Evolutionary conservation across 2,329 filamentous ascomycete species (phyloP).

Genomic region (Fusarium sp.): DNA sequence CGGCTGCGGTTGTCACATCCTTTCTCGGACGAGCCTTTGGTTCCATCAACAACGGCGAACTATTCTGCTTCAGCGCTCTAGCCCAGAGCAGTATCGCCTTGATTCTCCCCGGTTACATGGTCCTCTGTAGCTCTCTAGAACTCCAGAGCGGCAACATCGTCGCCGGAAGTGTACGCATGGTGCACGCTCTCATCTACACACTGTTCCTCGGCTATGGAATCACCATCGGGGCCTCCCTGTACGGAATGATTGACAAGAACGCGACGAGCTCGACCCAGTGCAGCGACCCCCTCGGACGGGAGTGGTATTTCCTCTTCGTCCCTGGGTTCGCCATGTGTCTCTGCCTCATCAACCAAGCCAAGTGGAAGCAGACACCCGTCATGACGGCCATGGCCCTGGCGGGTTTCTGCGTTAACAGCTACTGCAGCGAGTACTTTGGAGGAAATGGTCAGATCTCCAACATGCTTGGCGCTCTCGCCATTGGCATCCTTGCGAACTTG

Average conservation of each 20-base stretch:
- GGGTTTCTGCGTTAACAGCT: slow-evolving; percentile 82
- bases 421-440: slow-evolving; percentile 73
- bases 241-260: slow-evolving; percentile 70
- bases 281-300: slow-evolving; percentile 55
- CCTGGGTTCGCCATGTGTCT: slow-evolving; percentile 79
- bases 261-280: slow-evolving; percentile 62
- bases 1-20: slow-evolving; percentile 72
- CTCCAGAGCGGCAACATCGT: slow-evolving; percentile 78
- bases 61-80: slow-evolving; percentile 79
- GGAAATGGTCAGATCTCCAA: slow-evolving; percentile 81
- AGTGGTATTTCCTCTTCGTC: slow-evolving; percentile 77
- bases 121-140: slow-evolving; percentile 66
- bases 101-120: slow-evolving; percentile 74
- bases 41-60: slow-evolving; percentile 67
- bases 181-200: slow-evolving; percentile 81
- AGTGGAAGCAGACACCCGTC: slow-evolving; percentile 80
- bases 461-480: slow-evolving; percentile 79
- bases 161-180: slow-evolving; percentile 79
- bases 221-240: slow-evolving; percentile 75
- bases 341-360: slow-evolving; percentile 84
- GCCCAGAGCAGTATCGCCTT: slow-evolving; percentile 80
- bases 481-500: slow-evolving; percentile 82
- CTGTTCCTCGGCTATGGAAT: slow-evolving; percentile 81
- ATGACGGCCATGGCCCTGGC: slow-evolving; percentile 81
- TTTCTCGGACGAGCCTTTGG: slow-evolving; percentile 78